Base-by-base conservation (phyloP, 345 rosid species). In the Bretschneidera sinensis region DNA sequence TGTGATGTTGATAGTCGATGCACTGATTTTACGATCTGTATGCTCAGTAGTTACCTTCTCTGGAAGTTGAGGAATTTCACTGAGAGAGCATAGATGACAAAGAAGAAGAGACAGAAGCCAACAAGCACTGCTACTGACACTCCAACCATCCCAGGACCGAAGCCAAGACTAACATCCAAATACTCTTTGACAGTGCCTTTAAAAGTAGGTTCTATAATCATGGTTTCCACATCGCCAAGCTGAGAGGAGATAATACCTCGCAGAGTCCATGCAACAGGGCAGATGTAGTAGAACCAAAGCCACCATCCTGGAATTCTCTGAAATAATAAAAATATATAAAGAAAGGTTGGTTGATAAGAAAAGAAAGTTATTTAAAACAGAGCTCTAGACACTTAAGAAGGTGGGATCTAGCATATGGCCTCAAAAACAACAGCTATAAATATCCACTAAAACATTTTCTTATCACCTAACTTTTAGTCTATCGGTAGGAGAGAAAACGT, bases 221-320 rank as follows among this genome's bases (percentile, higher is more conserved):
- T 74, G 54, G 73, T 76, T 54, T 87, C 88, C 58, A 85, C 91
- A 69, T 87, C 96, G 23, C 96, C 89, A 16, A 92, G 88, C 82
- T 85, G 95, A 48, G 98, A 89, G 6, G 76, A 64, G 48, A 89
- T 83, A 21, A 89, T 23, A 15, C 97, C 97, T 24, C 71, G 77
- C 24, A 92, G 77, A 33, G 91, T 92, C 98, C 98, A 92, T 17
- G 96, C 84, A 63, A 87, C 73, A 23, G 96, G 97, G 71, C 84
- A 75, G 24, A 92, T 81, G 78, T 87, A 80, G 71, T 87, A 84
- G 80, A 89, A 89, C 96, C 98, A 92, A 43, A 92, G 68, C 98
- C 97, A 89, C 98, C 97, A 92, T 67, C 74, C 88, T 0, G 96
- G 97, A 51, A 92, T 87, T 52, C 50, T 70, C 98, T 92, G 78